Base-by-base conservation (phyloP, 2,329 filamentous ascomycete species). In the Aspergillus sclerotialis region DNA sequence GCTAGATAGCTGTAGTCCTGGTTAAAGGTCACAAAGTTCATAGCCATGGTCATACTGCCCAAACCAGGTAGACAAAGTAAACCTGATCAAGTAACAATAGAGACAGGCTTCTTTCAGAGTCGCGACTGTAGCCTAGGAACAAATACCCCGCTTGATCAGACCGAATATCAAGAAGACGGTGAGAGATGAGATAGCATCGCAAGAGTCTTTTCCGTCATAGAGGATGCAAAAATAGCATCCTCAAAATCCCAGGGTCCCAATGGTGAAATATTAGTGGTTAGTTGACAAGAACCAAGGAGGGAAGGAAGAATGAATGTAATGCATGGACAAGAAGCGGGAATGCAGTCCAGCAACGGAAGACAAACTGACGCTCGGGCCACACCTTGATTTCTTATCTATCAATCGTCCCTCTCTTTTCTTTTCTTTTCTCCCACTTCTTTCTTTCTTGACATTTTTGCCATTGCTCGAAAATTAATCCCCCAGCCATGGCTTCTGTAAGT, bases 11-110 rank as follows among this genome's bases (percentile, higher is more conserved):
- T 94, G 70, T 94, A 88, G 71, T 98, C 92, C 72, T 98, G 92
- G 66, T 98, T 98, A 67, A 96, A 98, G 27, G 90, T 95, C 53
- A 98, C 87, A 67, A 94, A 98, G 66, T 98, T 98, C 70, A 96
- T 87, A 31, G 80, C 67, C 80, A 86, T 86, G 40, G 58, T 30
- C 13, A 11, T 11, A 8, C 24, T 30, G 21, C 19, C n/a, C n/a
- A n/a, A n/a, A n/a, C n/a, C n/a, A n/a, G 12, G 35, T 33, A 25
- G 26, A 27, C 17, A 11, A 24, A 19, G 19, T 13, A 14, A 23
- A 28, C 27, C n/a, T 23, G 24, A 36, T 21, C 19, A 24, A 16
- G 17, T 10, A 31, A 13, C 10, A 24, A 14, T 18, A n/a, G 13
- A 28, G 8, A 25, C 16, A 28, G 8, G 21, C 16, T 28, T 21